phyloP scores from a whole-genome alignment of 1,284 basidiomycete species.

The Ganoderma lingzhi region DNA sequence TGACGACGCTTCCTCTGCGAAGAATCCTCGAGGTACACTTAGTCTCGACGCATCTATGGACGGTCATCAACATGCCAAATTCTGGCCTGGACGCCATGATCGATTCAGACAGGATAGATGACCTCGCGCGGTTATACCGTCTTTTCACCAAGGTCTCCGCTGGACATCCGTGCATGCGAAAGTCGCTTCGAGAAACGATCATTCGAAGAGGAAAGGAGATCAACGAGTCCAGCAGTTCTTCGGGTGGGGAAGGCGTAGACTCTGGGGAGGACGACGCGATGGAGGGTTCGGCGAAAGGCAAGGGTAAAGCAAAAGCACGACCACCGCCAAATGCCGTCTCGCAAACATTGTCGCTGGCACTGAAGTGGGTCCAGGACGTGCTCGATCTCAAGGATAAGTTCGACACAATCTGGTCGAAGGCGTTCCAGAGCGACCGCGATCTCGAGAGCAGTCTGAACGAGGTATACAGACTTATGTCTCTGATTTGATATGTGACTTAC shows the following conservation, averaged over 20 bases:
- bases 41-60: constrained; percentile 79
- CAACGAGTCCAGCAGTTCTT: constrained; percentile 57
- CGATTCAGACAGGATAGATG: constrained; percentile 80
- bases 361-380: constrained; percentile 96
- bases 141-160: constrained; percentile 79
- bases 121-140: constrained; percentile 84
- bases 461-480: constrained; percentile 51
- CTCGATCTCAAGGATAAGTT: constrained; percentile 93
- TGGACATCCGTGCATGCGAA: constrained; percentile 74
- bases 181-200: constrained; percentile 81
- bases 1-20: constrained; percentile 77
- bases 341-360: constrained; percentile 65
- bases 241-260: constrained; percentile 45
- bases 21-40: constrained; percentile 83
- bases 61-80: constrained; percentile 82
- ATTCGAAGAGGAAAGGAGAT: constrained; percentile 83
- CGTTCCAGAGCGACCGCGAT: constrained; percentile 81
- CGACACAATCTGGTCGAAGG: constrained; percentile 75
- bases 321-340: constrained; percentile 46
- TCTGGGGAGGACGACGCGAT: constrained; percentile 48
- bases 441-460: constrained; percentile 90
- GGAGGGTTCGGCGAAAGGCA: constrained; percentile 57
- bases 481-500: neutral
- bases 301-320: constrained; percentile 69
- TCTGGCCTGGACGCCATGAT: constrained; percentile 93